These are phyloP conservation scores for Rostrohypoxylon terebratum DNA, from an alignment of 495 filamentous ascomycete genomes.

Conservation along the genomic window DNA sequence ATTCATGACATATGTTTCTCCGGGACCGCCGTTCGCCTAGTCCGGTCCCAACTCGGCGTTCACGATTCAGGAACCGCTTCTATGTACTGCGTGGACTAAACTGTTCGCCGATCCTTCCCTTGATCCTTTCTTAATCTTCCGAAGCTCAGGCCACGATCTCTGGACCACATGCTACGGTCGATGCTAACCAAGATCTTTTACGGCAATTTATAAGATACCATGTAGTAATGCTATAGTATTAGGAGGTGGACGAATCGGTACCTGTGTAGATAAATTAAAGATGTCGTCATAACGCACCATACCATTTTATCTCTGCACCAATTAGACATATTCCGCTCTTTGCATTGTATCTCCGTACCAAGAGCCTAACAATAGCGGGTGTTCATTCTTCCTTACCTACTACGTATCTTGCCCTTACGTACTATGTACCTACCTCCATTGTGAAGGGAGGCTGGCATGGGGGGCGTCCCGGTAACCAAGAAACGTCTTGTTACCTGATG, in stretches of 20 bases:
- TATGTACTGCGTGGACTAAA: no score
- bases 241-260: no score
- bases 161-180: background rate
- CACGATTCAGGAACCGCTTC: constrained; percentile 39
- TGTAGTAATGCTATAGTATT: background rate
- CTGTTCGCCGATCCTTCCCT: constrained; percentile 17
- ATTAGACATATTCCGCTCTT: constrained; percentile 29
- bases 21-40: constrained; percentile 28
- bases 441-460: constrained; percentile 20
- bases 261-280: background rate
- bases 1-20: constrained; percentile 14
- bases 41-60: constrained; percentile 33
- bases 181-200: constrained; percentile 17
- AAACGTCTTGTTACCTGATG: constrained; percentile 34
- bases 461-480: constrained; percentile 29
- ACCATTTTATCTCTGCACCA: background rate
- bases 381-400: background rate
- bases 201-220: background rate
- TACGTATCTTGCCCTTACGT: constrained; percentile 4
- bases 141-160: constrained; percentile 4
- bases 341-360: constrained; percentile 39
- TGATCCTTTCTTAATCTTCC: background rate
- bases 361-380: constrained; percentile 28
- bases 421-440: background rate
- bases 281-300: background rate